These are phyloP conservation scores for Colletotrichum trifolii DNA, from an alignment of 2,329 filamentous ascomycete genomes.

Conservation along the genomic window DNA sequence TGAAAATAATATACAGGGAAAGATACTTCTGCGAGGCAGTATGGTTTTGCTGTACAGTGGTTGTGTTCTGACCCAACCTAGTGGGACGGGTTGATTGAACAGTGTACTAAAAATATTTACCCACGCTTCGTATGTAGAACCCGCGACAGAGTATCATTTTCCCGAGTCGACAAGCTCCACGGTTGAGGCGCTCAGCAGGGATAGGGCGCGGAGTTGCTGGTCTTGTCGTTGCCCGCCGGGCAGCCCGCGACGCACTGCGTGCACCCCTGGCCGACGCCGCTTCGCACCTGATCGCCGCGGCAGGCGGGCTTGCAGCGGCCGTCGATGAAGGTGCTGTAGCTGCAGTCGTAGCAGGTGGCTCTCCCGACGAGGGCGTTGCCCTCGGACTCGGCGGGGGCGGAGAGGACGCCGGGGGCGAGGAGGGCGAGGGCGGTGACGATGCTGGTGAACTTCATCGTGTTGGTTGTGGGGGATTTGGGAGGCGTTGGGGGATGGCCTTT, in stretches of 20 bases:
- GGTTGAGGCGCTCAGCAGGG: too few species aligned
- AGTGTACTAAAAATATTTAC: too few species aligned
- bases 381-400: background rate
- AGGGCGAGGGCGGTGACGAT: constrained; percentile 9
- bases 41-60: too few species aligned
- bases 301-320: background rate
- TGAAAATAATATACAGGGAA: too few species aligned
- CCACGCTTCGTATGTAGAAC: too few species aligned
- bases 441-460: constrained; percentile 5
- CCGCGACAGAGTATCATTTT: too few species aligned
- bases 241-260: constrained; percentile 2
- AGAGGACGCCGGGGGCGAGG: background rate
- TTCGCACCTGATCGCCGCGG: background rate
- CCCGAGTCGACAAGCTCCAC: too few species aligned
- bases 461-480: background rate
- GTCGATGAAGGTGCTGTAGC: background rate
- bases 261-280: constrained; percentile 3
- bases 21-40: too few species aligned
- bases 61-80: too few species aligned
- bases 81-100: too few species aligned
- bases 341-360: constrained; percentile 9
- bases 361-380: background rate
- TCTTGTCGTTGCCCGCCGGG: background rate
- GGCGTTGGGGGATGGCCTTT: too few species aligned
- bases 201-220: too few species aligned